These are phyloP conservation scores for Salvia rosmarinus DNA, from an alignment of 257 asterid genomes.

Conservation along the genomic window DNA sequence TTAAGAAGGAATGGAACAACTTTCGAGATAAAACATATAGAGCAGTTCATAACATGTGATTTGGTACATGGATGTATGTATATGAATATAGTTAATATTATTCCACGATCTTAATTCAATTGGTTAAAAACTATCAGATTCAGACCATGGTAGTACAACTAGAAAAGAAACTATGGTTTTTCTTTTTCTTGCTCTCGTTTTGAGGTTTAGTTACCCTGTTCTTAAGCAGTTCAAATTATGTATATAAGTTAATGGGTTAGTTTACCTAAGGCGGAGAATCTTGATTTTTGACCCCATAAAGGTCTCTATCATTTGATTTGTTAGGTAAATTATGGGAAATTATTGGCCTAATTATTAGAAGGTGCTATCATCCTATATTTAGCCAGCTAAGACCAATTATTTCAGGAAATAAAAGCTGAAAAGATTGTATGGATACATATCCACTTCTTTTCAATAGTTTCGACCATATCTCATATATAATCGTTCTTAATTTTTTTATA, in stretches of 20 bases:
- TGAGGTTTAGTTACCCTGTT: not conserved
- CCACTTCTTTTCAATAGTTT: not conserved
- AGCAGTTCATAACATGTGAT: too few relatives aligned
- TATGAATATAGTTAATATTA: too few relatives aligned
- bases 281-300: not conserved
- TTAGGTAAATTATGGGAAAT: conserved; percentile 11
- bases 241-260: conserved; percentile 12
- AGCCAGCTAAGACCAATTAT: conserved; percentile 15
- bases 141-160: too few relatives aligned
- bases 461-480: not conserved
- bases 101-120: too few relatives aligned
- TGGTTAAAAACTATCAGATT: too few relatives aligned
- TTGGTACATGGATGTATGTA: too few relatives aligned
- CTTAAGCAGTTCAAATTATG: not conserved
- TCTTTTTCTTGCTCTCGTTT: not conserved
- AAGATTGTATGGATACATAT: not conserved
- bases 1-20: too few relatives aligned
- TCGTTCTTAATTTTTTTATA: not conserved
- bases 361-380: conserved; percentile 3
- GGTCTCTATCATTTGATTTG: conserved; percentile 1
- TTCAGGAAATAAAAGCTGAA: conserved; percentile 12
- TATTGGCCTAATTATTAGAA: conserved; percentile 16
- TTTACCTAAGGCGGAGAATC: conserved; percentile 14
- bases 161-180: not conserved
- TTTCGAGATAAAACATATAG: too few relatives aligned